These are phyloP conservation scores for Beauveria sp. DNA, from an alignment of 2,329 filamentous ascomycete species.

Conservation along the genomic window DNA sequence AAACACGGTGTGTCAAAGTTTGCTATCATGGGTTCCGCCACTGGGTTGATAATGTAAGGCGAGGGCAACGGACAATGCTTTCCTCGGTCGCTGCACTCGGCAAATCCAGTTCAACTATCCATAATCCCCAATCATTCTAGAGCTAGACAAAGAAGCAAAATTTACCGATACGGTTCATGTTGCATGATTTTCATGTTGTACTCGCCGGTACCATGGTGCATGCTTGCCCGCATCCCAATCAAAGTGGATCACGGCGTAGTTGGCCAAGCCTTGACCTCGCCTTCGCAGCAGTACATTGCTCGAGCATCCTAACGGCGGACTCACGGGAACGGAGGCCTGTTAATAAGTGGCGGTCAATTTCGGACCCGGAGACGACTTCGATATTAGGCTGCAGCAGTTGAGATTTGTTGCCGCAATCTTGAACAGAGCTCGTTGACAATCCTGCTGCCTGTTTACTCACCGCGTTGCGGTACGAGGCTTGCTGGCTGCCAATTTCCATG, in stretches of 20 bases:
- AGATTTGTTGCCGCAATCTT: too few relatives aligned
- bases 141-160: background rate
- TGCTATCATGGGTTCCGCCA: too few relatives aligned
- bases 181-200: background rate
- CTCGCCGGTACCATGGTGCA: background rate
- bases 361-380: background rate
- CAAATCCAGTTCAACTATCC: too few relatives aligned
- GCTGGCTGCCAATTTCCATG: background rate
- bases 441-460: slow-evolving; percentile 6
- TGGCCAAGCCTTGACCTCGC: background rate
- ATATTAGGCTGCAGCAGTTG: background rate
- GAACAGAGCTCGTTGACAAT: background rate
- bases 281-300: background rate
- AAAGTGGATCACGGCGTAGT: slow-evolving; percentile 3
- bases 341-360: background rate
- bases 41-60: too few relatives aligned
- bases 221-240: background rate
- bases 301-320: background rate
- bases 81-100: too few relatives aligned
- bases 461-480: background rate
- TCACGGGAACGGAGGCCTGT: background rate
- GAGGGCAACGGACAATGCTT: too few relatives aligned
- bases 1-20: too few relatives aligned
- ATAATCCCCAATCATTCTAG: too few relatives aligned
- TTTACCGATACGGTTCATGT: background rate